Evolutionary conservation across 2,329 filamentous ascomycete genomes (phyloP), one percentile per base, ranked within the genome.

Genomic region (Volutella citrinella): DNA sequence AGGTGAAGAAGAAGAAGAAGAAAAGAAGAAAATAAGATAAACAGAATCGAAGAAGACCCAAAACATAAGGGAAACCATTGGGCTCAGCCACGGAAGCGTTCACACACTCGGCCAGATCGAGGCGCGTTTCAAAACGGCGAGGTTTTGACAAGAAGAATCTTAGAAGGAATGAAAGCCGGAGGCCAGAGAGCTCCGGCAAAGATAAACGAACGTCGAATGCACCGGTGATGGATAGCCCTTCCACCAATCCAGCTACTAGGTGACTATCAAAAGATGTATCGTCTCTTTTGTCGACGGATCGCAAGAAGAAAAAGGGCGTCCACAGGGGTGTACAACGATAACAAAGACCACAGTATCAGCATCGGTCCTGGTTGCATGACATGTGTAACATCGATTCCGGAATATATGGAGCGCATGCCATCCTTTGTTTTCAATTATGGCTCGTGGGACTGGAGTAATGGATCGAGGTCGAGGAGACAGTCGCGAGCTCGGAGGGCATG

Each of bases 181-280:
- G 34, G 37, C 27, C 28, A 27, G 15, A 38, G 15, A 37, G 28
- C 34, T 45, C 40, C 36, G 34, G 42, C 26, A 25, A 43, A 48
- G 31, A 34, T 37, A 38, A 48, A 46, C 42, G 41, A 47, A 43
- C 44, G 48, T 51, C 43, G 36, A 38, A 44, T 51, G 36, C 48
- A 45, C 46, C 40, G 38, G 32, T 47, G 42, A 40, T 45, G 43
- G 42, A 40, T 50, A 27, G 40, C 38, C 37, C 45, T 46, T 40
- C n/a, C n/a, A n/a, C n/a, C n/a, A n/a, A 39, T 44, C 33, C 46
- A 52, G 49, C 47, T 52, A 53, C 54, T 53, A 54, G 52, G 48
- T 31, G 49, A 46, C 42, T 44, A 54, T 49, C 48, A n/a, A 48
- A 47, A 47, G 42, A 49, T 49, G 51, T 34, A 48, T 47, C 34